Percentiles rank a stretch among this genome's conserved stretches.
Evolutionary conservation across 2,329 filamentous ascomycete genomes (phyloP).

Genomic region (Penicillium brasilianum): DNA sequence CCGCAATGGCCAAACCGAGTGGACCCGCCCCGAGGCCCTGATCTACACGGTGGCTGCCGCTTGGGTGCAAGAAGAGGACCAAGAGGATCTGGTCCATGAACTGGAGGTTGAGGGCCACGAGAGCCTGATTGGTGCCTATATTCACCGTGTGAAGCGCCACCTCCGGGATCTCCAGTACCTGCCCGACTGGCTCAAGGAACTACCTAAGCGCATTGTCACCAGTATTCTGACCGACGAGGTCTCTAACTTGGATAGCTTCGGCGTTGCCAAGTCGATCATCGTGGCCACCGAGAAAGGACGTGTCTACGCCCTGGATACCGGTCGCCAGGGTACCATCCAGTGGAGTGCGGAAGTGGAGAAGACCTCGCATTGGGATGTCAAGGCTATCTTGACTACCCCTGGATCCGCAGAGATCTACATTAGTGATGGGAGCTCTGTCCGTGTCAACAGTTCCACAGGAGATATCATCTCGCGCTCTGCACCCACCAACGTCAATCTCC

Average conservation of each 20-base stretch:
- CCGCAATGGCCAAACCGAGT: conserved; percentile 78
- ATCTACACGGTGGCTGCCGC: conserved; percentile 78
- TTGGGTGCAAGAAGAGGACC: conserved; percentile 77
- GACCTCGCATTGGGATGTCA: conserved; percentile 68
- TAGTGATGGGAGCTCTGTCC: conserved; percentile 65
- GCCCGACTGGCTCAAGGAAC: conserved; percentile 70
- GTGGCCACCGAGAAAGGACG: conserved; percentile 79
- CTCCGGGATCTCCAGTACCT: conserved; percentile 73
- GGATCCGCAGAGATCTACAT: conserved; percentile 64
- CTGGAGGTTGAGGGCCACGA: conserved; percentile 85
- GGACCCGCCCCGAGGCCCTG: conserved; percentile 82
- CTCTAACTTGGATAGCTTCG: conserved; percentile 67
- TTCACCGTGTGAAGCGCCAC: conserved; percentile 85
- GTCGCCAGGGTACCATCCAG: conserved; percentile 71
- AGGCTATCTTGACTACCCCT: conserved; percentile 68
- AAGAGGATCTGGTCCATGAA: conserved; percentile 76
- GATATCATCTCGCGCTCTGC: conserved; percentile 42
- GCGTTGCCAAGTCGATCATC: conserved; percentile 83
- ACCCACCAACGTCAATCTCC: conserved; percentile 31
- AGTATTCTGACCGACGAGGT: conserved; percentile 64
- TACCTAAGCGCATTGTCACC: conserved; percentile 71
- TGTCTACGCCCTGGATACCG: conserved; percentile 79
- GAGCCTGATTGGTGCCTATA: conserved; percentile 79
- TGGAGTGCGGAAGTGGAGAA: conserved; percentile 74
- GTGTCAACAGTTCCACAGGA: conserved; percentile 53